Percentiles rank a stretch among this genome's conserved stretches.
Conservation (phyloP, 345 rosid genomes). For the Microcos paniculata region DNA sequence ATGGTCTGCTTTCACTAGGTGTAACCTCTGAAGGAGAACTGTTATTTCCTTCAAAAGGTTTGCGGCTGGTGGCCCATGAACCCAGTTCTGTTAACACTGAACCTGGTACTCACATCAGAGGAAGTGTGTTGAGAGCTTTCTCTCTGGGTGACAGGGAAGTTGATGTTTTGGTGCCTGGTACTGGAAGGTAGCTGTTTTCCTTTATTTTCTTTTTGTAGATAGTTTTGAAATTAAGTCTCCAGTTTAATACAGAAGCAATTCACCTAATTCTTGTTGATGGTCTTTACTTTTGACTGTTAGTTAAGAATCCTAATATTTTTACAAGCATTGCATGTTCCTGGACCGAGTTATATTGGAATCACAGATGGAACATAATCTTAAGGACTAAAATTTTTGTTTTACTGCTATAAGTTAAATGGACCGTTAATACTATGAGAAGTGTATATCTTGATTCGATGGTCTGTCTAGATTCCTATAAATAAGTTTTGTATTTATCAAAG, state of each 20-base stretch:
- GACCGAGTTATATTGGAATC: not conserved
- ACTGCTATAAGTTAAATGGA: not conserved
- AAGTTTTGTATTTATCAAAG: not conserved
- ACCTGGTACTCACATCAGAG: conserved; percentile 90
- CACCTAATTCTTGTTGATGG: not conserved
- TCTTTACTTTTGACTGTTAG: not conserved
- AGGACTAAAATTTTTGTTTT: not conserved
- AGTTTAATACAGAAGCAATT: too few relatives aligned
- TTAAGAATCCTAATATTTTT: not conserved
- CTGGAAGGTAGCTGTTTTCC: conserved; percentile 55
- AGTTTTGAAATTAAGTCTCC: not conserved
- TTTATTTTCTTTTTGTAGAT: not conserved
- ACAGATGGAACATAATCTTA: not conserved
- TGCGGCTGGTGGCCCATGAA: conserved; percentile 72
- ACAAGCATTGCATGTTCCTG: not conserved
- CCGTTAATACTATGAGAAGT: not conserved
- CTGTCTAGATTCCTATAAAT: not conserved
- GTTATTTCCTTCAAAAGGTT: conserved; percentile 61
- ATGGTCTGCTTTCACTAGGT: conserved; percentile 34
- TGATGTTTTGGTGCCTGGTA: conserved; percentile 84
- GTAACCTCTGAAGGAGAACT: conserved; percentile 44
- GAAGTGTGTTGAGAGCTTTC: conserved; percentile 65
- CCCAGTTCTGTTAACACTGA: conserved; percentile 61
- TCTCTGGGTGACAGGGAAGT: conserved; percentile 80
- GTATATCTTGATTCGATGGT: not conserved